These are phyloP conservation scores for Patellaria atrata DNA, from an alignment of 495 filamentous ascomycete genomes.

Conservation along the genomic window DNA sequence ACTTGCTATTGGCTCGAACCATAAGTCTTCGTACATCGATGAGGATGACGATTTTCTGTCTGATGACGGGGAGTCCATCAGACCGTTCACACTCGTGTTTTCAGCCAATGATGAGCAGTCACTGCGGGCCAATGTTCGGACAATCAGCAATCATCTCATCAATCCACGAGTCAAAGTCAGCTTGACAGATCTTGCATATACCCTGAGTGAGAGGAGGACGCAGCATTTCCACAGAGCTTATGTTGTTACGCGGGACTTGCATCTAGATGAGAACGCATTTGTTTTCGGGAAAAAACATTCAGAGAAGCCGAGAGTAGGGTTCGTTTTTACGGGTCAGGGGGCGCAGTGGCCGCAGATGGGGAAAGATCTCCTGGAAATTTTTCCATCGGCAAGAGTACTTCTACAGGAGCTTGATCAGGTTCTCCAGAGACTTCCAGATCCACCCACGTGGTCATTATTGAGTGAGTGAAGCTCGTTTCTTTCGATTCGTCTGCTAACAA, in stretches of 20 bases:
- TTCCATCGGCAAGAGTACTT: neutral
- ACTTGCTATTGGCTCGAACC: too few species aligned
- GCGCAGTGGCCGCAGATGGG: constrained; percentile 35
- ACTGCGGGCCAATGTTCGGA: constrained; percentile 15
- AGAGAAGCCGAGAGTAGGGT: constrained; percentile 15
- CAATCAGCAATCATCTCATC: constrained; percentile 1
- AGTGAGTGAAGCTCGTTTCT: neutral
- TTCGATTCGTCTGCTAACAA: too few species aligned
- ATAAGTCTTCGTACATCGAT: too few species aligned
- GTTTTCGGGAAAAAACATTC: constrained; percentile 4
- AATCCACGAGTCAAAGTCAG: constrained; percentile 4
- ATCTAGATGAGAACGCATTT: constrained; percentile 3
- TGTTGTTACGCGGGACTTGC: constrained; percentile 1
- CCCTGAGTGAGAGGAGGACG: constrained; percentile 16
- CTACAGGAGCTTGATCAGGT: constrained; percentile 5
- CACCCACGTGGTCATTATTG: constrained; percentile 2
- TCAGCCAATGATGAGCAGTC: constrained; percentile 24
- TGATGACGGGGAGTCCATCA: too few species aligned
- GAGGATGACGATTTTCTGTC: too few species aligned
- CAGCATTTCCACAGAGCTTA: constrained; percentile 16
- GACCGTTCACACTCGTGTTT: too few species aligned
- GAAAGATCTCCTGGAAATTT: constrained; percentile 12
- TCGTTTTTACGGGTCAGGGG: constrained; percentile 34
- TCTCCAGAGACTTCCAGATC: constrained; percentile 3
- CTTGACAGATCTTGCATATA: constrained; percentile 18